A percentile compares a stretch with the other conserved stretches of the same genome.
Evolutionary conservation across 2,329 filamentous ascomycete genomes (phyloP).

Genomic region (Colletotrichum sp.): DNA sequence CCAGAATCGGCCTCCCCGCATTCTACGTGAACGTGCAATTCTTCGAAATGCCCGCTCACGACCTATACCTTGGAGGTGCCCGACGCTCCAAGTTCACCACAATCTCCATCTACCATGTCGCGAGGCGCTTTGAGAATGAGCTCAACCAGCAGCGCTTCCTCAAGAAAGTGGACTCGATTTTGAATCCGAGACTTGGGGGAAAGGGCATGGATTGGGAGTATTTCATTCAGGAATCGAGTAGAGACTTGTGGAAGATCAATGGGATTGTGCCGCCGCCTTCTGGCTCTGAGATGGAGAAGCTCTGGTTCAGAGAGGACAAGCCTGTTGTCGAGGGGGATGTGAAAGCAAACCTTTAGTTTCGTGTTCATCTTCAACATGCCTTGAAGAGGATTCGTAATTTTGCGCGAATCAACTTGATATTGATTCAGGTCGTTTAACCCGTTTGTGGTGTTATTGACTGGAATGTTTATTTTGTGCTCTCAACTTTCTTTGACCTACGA

Average conservation of each 20-base stretch:
- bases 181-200: background rate
- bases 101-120: background rate
- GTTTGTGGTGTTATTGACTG: background rate
- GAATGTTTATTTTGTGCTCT: background rate
- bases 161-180: background rate
- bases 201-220: background rate
- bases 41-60: background rate
- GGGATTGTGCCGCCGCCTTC: background rate
- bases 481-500: background rate
- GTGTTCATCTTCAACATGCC: background rate
- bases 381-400: background rate
- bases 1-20: background rate
- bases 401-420: background rate
- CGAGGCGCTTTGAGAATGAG: background rate
- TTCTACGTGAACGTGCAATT: background rate
- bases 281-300: background rate
- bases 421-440: background rate
- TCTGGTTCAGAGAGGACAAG: background rate
- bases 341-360: background rate
- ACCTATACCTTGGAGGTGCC: background rate
- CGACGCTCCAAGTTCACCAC: background rate
- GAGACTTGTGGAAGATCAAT: background rate
- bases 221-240: background rate
- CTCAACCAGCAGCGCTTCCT: background rate
- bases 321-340: conserved; percentile 45